Evolutionary conservation across 768 basidiomycete species (phyloP).

Genomic region (Exidia glandulosa): DNA sequence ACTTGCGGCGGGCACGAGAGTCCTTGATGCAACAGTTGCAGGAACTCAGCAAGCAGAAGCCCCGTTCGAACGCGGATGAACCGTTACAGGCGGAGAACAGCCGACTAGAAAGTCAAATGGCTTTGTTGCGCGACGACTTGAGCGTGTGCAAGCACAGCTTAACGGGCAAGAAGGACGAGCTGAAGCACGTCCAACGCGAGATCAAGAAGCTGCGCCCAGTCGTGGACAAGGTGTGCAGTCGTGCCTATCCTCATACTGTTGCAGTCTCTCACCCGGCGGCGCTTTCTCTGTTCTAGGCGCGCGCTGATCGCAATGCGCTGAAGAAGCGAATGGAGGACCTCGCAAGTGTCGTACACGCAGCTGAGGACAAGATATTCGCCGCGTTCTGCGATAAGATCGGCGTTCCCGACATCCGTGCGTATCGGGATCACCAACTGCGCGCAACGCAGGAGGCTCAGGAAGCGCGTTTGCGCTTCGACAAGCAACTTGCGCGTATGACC

Average conservation of each 20-base stretch:
- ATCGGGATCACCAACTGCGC: constrained; percentile 84
- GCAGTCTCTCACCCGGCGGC: too few relatives aligned
- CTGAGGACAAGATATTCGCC: constrained; percentile 71
- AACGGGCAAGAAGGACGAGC: constrained; percentile 70
- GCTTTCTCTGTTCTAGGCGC: neutral
- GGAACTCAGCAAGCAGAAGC: constrained; percentile 77
- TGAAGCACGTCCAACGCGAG: constrained; percentile 69
- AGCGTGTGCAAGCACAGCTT: constrained; percentile 65
- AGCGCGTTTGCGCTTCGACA: constrained; percentile 70
- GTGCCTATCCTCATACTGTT: neutral
- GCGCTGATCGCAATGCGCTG: constrained; percentile 34
- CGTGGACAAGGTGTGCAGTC: constrained; percentile 48
- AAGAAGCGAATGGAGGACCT: constrained; percentile 45
- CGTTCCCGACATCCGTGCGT: constrained; percentile 77
- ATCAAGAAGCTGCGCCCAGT: constrained; percentile 57
- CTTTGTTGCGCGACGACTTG: constrained; percentile 72
- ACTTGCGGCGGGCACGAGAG: constrained; percentile 54
- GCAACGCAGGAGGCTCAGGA: constrained; percentile 83
- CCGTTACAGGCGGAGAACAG: constrained; percentile 63
- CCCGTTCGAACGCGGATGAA: constrained; percentile 77
- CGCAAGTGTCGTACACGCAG: constrained; percentile 48
- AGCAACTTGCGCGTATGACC: constrained; percentile 72
- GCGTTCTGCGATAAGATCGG: constrained; percentile 72
- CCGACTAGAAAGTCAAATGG: constrained; percentile 66
- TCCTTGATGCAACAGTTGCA: constrained; percentile 60